Percentiles rank a stretch among this genome's conserved stretches.
Evolutionary conservation across 2,329 filamentous ascomycete species (phyloP).

Genomic region (Penicillium sp.): DNA sequence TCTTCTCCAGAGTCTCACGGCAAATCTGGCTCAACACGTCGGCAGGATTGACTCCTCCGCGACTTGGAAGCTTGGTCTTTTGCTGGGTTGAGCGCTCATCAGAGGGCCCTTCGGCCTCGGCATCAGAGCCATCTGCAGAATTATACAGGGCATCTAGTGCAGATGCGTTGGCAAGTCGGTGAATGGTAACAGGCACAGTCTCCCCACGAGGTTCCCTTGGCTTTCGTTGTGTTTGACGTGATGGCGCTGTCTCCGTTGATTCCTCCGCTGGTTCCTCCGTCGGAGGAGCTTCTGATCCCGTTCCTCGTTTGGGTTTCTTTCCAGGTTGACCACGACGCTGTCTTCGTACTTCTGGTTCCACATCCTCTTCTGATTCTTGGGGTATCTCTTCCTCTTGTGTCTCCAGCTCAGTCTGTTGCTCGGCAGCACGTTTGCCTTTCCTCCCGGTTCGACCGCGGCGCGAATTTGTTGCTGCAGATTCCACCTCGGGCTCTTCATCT

Average conservation of each 20-base stretch:
- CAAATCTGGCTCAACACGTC: conserved; percentile 58
- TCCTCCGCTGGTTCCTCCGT: conserved; percentile 16
- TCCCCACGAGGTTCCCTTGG: conserved; percentile 37
- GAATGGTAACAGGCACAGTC: conserved; percentile 47
- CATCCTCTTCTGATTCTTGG: conserved; percentile 10
- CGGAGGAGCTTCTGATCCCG: conserved; percentile 8
- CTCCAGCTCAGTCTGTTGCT: not conserved
- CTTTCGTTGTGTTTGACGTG: conserved; percentile 24
- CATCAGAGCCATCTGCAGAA: conserved; percentile 24
- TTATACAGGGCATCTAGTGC: conserved; percentile 31
- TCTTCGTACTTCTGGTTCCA: conserved; percentile 6
- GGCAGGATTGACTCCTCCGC: conserved; percentile 53
- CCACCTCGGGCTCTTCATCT: conserved; percentile 6
- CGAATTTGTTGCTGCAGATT: conserved; percentile 7
- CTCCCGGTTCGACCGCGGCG: conserved; percentile 8
- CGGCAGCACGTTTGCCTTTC: not conserved
- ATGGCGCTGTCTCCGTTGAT: conserved; percentile 1
- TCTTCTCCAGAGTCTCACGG: conserved; percentile 54
- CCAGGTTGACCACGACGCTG: conserved; percentile 4
- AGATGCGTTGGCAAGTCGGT: conserved; percentile 42
- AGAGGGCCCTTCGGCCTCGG: conserved; percentile 32
- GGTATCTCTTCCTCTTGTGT: not conserved
- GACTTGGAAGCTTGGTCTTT: conserved; percentile 43
- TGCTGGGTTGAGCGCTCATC: conserved; percentile 39
- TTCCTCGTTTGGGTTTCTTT: conserved; percentile 11